Conservation (phyloP, 1,284 basidiomycete species). For the Rhodotorula sp. region DNA sequence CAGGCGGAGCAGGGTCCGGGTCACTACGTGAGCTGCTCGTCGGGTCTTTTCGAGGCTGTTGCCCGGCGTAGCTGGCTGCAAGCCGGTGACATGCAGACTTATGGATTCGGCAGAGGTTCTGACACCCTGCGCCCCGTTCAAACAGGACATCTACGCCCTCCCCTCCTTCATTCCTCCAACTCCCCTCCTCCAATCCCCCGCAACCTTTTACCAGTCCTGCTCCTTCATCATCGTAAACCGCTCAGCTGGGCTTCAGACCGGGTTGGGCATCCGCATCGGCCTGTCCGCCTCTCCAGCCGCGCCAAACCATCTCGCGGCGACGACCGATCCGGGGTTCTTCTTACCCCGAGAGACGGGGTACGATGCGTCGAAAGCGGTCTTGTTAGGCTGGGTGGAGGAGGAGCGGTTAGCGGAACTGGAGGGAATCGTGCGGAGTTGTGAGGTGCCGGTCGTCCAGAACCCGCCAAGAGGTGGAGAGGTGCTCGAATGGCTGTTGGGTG, state of each 20-base stretch:
- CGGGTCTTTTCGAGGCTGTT: too few relatives aligned
- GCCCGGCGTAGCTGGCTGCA: not conserved
- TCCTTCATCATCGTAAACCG: conserved; percentile 39
- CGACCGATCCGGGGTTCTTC: conserved; percentile 34
- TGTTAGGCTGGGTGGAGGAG: conserved; percentile 40
- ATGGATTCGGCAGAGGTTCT: not conserved
- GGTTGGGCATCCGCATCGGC: conserved; percentile 35
- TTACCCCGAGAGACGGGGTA: conserved; percentile 28
- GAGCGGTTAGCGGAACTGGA: conserved; percentile 31
- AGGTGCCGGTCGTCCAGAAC: conserved; percentile 12
- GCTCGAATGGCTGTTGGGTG: conserved; percentile 32
- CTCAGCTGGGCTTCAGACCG: conserved; percentile 29
- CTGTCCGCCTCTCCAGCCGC: not conserved
- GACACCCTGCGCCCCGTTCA: not conserved
- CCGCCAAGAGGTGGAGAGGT: conserved; percentile 31
- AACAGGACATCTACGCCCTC: conserved; percentile 39
- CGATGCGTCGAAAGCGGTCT: conserved; percentile 31
- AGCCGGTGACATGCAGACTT: too few relatives aligned
- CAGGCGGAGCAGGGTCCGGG: not conserved
- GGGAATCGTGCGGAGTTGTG: conserved; percentile 19
- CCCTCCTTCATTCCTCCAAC: conserved; percentile 24
- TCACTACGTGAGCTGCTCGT: conserved; percentile 22
- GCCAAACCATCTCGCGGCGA: not conserved
- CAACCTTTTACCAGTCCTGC: conserved; percentile 29
- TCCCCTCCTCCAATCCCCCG: conserved; percentile 11